Conservation (phyloP, 805 yeast genomes). For the Candida saitoana region DNA sequence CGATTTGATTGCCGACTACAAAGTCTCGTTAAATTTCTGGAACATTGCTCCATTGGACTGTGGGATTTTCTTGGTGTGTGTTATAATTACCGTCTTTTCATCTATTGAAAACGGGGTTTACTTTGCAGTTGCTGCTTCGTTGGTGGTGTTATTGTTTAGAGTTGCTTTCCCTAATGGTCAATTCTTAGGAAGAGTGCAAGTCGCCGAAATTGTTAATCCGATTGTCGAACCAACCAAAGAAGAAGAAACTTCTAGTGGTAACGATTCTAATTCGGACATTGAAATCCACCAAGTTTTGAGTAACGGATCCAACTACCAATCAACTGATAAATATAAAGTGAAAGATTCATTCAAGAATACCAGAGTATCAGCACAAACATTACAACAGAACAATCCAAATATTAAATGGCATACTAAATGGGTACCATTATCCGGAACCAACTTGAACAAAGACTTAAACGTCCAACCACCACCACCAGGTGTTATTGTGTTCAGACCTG, state of each 20-base stretch:
- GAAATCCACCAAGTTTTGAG: constrained; percentile 44
- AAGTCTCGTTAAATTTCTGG: constrained; percentile 67
- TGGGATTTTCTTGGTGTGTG: constrained; percentile 67
- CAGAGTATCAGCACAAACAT: constrained; percentile 14
- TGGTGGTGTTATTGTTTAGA: constrained; percentile 67
- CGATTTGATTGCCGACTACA: constrained; percentile 71
- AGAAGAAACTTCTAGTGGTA: constrained; percentile 10
- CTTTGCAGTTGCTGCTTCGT: constrained; percentile 83
- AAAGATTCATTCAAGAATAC: constrained; percentile 13
- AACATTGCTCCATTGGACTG: constrained; percentile 69
- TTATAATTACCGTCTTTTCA: constrained; percentile 70
- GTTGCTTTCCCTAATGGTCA: constrained; percentile 77
- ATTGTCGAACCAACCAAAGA: constrained; percentile 27
- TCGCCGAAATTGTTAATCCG: constrained; percentile 70
- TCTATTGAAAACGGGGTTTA: constrained; percentile 86
- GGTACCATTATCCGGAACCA: constrained; percentile 57
- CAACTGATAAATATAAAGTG: constrained; percentile 17
- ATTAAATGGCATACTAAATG: constrained; percentile 55
- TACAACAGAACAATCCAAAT: constrained; percentile 25
- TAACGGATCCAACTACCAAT: constrained; percentile 21
- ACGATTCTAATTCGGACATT: constrained; percentile 18
- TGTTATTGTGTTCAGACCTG: constrained; percentile 76
- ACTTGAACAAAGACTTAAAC: constrained; percentile 52
- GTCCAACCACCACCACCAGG: constrained; percentile 87
- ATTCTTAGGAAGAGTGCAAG: constrained; percentile 73